phyloP scores from a whole-genome alignment of 106 monocot genomes.

The Allium sativum region DNA sequence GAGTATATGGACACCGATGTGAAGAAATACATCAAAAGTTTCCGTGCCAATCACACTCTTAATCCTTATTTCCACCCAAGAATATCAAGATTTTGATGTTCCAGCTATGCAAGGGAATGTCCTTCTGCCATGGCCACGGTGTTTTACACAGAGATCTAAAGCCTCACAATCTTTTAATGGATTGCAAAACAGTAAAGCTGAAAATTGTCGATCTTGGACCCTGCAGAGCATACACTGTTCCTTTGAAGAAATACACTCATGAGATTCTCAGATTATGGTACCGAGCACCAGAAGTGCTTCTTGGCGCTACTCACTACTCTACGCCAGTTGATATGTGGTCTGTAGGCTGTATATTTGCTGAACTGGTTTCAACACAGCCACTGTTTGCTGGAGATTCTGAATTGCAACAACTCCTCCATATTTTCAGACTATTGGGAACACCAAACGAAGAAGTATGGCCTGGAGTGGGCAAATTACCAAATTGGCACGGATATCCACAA shows the following conservation, averaged over 20 bases:
- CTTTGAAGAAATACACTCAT: conserved; percentile 94
- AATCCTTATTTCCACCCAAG: conserved; percentile 45
- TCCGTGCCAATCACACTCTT: conserved; percentile 38
- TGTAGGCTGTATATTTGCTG: conserved; percentile 23
- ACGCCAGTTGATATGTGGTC: conserved; percentile 22
- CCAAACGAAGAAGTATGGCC: conserved; percentile 91
- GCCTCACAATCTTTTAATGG: conserved; percentile 95
- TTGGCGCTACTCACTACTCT: conserved; percentile 20
- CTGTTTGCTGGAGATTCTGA: conserved; percentile 94
- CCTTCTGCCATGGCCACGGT: conserved; percentile 87
- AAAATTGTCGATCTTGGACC: conserved; percentile 95
- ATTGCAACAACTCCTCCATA: conserved; percentile 70
- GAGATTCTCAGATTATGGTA: conserved; percentile 37
- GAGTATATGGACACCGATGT: conserved; percentile 96
- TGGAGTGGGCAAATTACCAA: conserved; percentile 69
- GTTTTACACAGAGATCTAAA: conserved; percentile 95
- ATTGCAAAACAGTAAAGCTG: conserved; percentile 74
- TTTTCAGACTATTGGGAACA: conserved; percentile 60
- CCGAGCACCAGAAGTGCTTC: conserved; percentile 25
- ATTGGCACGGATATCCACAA: conserved; percentile 92
- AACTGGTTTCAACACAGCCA: conserved; percentile 66
- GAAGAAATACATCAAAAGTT: conserved; percentile 77
- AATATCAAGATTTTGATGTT: conserved; percentile 87
- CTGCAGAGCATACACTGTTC: conserved; percentile 73
- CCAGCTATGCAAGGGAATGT: conserved; percentile 94